Conservation (phyloP, 2,329 filamentous ascomycete genomes). For the Neonectria neomacrospora region DNA sequence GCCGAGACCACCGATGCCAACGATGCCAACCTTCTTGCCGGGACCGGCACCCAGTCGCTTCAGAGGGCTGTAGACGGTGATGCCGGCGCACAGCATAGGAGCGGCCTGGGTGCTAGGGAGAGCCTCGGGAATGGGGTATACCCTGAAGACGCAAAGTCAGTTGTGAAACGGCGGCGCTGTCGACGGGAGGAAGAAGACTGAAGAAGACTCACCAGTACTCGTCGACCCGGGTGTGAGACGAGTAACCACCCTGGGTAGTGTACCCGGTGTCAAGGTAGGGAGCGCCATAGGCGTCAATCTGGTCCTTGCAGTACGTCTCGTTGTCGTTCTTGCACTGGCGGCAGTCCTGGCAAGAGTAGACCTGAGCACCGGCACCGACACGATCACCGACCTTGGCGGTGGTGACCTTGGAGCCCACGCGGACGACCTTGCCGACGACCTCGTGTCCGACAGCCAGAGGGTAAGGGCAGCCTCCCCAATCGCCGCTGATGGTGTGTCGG, state of each 20-base stretch:
- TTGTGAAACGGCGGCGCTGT: neutral
- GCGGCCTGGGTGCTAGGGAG: conserved; percentile 72
- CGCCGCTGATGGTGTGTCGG: conserved; percentile 75
- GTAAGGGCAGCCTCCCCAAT: conserved; percentile 72
- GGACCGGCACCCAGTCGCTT: conserved; percentile 79
- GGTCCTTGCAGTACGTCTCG: conserved; percentile 54
- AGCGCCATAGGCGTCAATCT: conserved; percentile 61
- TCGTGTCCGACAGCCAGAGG: conserved; percentile 78
- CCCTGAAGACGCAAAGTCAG: conserved; percentile 51
- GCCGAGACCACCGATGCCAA: conserved; percentile 78
- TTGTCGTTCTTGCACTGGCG: conserved; percentile 54
- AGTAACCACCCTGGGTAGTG: conserved; percentile 69
- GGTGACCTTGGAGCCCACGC: conserved; percentile 66
- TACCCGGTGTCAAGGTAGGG: conserved; percentile 62
- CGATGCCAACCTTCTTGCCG: conserved; percentile 81
- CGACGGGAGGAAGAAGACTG: neutral
- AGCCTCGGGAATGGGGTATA: conserved; percentile 79
- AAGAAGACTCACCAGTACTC: conserved; percentile 56
- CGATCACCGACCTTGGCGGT: conserved; percentile 66
- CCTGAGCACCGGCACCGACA: conserved; percentile 69
- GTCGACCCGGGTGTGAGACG: conserved; percentile 50
- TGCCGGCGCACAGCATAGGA: conserved; percentile 85
- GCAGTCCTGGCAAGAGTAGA: conserved; percentile 61
- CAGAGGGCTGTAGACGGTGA: conserved; percentile 83
- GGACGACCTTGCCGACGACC: conserved; percentile 75